Base-by-base conservation (phyloP, 768 basidiomycete genomes). In the Gloeopeniophorella convolvens region DNA sequence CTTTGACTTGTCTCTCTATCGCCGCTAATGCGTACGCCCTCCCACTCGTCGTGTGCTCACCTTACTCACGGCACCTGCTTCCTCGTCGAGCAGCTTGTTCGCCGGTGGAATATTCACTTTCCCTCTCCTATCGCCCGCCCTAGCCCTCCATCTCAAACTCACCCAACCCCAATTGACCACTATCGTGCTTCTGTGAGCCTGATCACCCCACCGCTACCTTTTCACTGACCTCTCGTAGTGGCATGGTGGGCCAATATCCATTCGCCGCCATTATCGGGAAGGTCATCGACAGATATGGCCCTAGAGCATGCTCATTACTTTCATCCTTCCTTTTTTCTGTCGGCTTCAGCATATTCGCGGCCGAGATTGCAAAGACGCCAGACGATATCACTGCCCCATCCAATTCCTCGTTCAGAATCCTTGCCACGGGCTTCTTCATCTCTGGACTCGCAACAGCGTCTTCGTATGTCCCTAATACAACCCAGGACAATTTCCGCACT, bases 81-180 rank as follows among this genome's bases (percentile, higher is more conserved):
- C 23, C 15, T 31, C 15, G 31, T 45, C 26, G 50, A n/a, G 11
- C 28, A 89, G 87, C n/a, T 65, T 89, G 54, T 82, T 74, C 55
- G 84, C 85, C 0, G 87, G 86, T n/a, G 85, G 82, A 27, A 76
- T 90, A 51, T 88, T 87, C 68, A 82, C 77, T 39, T 89, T 90
- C 60, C 85, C 89, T 16, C 70, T 90, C 5, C 67, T 89, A 33
- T 79, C 87, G 1, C 82, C 87, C 6, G 69, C 74, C 1, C 63
- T 89, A 50, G 78, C 76, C 4, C 62, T 71, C 16, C 75, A 75
- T 57, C 68, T 80, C 59, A 80, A 80, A 61, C 69, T 90, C 45
- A 76, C 76, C 10, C 88, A 90, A 61, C 79, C 84, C 5, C 88
- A 91, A 57, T 65, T 90, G 50, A 89, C 85, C 13, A 84, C 85